These are phyloP conservation scores for Erythrobasidium yunnanense DNA, from an alignment of 768 basidiomycete species.

Conservation along the genomic window DNA sequence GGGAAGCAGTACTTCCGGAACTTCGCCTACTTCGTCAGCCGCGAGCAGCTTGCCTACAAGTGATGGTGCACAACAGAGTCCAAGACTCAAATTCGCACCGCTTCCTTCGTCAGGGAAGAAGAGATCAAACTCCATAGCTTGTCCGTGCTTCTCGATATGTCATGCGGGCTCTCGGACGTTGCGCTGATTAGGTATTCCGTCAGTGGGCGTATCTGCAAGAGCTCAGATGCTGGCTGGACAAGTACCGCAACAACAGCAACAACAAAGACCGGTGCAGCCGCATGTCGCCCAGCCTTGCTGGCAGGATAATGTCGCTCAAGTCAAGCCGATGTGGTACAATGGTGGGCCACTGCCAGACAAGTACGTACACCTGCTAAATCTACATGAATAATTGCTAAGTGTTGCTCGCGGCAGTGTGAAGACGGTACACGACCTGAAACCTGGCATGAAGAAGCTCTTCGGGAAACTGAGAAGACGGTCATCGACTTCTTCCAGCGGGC, in stretches of 20 bases:
- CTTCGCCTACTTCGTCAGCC: not conserved
- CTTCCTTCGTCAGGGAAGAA: conserved; percentile 13
- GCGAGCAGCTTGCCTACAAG: not conserved
- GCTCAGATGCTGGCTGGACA: not conserved
- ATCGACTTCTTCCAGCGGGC: not conserved
- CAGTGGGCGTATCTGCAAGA: conserved; percentile 21
- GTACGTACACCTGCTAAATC: not conserved
- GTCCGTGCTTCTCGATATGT: conserved; percentile 3
- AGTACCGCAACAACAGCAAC: not conserved
- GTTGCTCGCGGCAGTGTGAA: conserved; percentile 9
- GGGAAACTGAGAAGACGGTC: not conserved
- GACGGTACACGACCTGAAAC: conserved; percentile 17
- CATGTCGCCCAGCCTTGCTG: too few relatives aligned
- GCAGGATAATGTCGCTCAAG: conserved; percentile 1
- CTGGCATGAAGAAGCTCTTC: conserved; percentile 15
- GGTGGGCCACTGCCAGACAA: conserved; percentile 15
- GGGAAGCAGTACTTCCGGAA: not conserved
- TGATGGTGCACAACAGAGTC: not conserved
- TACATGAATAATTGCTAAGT: not conserved
- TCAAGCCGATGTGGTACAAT: conserved; percentile 17
- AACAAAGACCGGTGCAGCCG: too few relatives aligned
- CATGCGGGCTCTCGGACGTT: not conserved
- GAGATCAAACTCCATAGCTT: conserved; percentile 3
- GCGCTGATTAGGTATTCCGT: not conserved
- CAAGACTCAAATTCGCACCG: conserved; percentile 22